Base-by-base conservation (phyloP, 164 flowering plant species). In the Paratinospora sagittata region DNA sequence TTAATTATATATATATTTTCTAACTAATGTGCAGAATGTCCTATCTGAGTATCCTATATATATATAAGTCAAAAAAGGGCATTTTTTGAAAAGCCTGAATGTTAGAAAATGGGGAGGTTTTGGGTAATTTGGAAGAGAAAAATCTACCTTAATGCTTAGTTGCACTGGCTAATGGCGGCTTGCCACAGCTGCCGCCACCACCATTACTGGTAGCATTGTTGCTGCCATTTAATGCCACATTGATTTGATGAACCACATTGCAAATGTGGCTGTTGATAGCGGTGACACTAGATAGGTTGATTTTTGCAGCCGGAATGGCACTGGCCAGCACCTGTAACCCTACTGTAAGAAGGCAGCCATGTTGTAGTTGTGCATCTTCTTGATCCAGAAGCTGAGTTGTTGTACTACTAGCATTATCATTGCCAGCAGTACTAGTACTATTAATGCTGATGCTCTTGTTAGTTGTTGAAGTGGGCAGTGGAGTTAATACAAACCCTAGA, bases 241-340 rank as follows among this genome's bases (percentile, higher is more conserved):
- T 80, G 74, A 95, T 90, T 73, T 92, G 97, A 43, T 87, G 80
- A 17, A 92, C 89, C 10, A 80, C 84, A 81, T 75, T 87, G 88
- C 86, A 77, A 0, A 95, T 57, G 74, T 88, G 97, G 79, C 79
- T 84, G 87, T 86, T 92, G 72, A 91, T 81, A 43, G 92, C 88
- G 0, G 83, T 82, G 52, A 88, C 86, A 75, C 86, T 89, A 0
- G 96, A 83, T 57, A 92, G 85, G 75, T 82, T 88, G 71, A 95
- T 81, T 75, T 91, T 92, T 1, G 91, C 92, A 0, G 84, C 73
- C 23, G 94, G 92, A 58, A 85, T 80, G 6, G 90, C 72, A 87
- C 90, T 89, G 24, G 91, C 90, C 8, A 89, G 80, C 8, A 88
- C 90, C 75, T 95, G 99, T 11, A 89, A 79, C 5, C 94, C 97